Conservation (phyloP, 306 rosid genomes). For the Psophocarpus tetragonolobus region DNA sequence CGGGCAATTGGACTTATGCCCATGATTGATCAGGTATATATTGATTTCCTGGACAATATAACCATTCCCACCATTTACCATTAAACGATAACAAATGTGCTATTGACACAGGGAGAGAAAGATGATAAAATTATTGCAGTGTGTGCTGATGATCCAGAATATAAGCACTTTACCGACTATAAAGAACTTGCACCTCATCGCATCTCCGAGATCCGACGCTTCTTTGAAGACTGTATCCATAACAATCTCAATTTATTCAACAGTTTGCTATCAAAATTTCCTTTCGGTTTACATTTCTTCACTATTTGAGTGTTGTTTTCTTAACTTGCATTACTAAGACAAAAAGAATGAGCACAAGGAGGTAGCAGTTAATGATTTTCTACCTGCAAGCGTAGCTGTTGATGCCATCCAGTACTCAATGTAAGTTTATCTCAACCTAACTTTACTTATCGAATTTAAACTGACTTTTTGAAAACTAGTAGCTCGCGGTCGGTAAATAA, state of each 20-base stretch:
- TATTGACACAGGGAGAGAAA: constrained; percentile 80
- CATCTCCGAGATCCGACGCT: constrained; percentile 87
- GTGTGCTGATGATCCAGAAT: constrained; percentile 98
- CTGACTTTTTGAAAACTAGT: no score
- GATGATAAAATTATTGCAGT: constrained; percentile 99
- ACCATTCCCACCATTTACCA: not conserved
- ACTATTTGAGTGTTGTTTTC: constrained; percentile 25
- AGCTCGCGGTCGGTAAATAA: no score
- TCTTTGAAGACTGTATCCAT: constrained; percentile 98
- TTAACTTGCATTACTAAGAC: constrained; percentile 56
- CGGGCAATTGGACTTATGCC: constrained; percentile 95
- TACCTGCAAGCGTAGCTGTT: constrained; percentile 67
- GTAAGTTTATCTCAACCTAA: constrained; percentile 47
- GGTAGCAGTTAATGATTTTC: constrained; percentile 91
- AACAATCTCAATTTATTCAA: not conserved
- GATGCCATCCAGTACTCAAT: constrained; percentile 92
- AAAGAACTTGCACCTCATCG: constrained; percentile 98
- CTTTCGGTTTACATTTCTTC: constrained; percentile 3
- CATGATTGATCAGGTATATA: constrained; percentile 91
- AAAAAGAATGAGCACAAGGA: constrained; percentile 98
- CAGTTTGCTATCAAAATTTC: constrained; percentile 5
- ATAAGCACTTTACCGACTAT: constrained; percentile 78
- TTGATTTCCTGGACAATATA: constrained; percentile 6
- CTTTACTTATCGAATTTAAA: not conserved
- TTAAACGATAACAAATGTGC: not conserved